phyloP scores from a whole-genome alignment of 2,329 filamentous ascomycete species.

The Endothia cerciana region DNA sequence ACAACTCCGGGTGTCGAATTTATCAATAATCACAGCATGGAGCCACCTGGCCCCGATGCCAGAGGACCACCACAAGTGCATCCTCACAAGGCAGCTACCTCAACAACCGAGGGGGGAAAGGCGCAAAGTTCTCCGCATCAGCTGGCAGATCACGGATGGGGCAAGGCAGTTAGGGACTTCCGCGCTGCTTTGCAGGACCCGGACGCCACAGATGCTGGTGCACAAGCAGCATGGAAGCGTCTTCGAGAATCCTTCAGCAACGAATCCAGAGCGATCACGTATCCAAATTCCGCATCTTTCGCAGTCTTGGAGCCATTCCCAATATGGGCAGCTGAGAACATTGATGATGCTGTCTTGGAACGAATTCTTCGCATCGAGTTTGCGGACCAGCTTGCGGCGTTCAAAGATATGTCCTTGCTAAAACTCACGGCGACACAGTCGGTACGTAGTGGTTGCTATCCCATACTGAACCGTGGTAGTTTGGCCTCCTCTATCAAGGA shows the following conservation, averaged over 20 bases:
- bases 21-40: not conserved
- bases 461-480: not conserved
- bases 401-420: conserved; percentile 17
- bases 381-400: conserved; percentile 13
- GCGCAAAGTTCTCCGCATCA: not conserved
- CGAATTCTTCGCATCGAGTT: conserved; percentile 21
- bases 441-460: not conserved
- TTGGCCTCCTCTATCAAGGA: not conserved
- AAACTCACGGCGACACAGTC: conserved; percentile 10
- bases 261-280: conserved; percentile 17
- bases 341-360: conserved; percentile 3
- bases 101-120: not conserved
- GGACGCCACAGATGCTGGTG: not conserved
- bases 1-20: not conserved
- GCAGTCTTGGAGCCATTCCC: conserved; percentile 16
- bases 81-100: not conserved
- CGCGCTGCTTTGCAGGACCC: not conserved
- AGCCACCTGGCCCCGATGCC: not conserved
- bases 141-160: not conserved
- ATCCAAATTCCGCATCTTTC: not conserved
- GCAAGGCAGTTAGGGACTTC: not conserved
- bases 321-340: conserved; percentile 21
- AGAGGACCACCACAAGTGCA: not conserved
- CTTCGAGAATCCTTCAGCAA: conserved; percentile 13
- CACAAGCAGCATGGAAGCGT: not conserved